Evolutionary conservation across 495 filamentous ascomycete species (phyloP), one percentile per base, ranked within the genome.

Genomic region (Penicillium nucicola): DNA sequence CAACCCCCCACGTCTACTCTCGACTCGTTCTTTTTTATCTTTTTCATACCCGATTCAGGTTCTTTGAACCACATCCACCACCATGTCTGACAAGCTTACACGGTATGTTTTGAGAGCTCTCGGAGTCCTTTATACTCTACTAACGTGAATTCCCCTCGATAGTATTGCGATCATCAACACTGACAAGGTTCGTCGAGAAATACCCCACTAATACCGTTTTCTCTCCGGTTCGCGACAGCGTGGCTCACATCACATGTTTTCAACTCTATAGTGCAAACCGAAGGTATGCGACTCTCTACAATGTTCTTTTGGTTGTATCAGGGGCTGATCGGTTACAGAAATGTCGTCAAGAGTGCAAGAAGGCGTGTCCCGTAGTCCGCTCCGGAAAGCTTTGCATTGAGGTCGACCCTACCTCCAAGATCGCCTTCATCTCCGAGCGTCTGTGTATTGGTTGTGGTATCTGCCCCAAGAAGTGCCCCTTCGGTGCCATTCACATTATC

Each of bases 401-500:
- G 78, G 93, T 98, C 57, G 80, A 81, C 34, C 79, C 89, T 49
- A 85, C 89, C 44, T 96, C 92, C 42, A 93, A 91, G 64, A 90
- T 98, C 60, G 95, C 93, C 61, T 98, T 97, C 80, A 97, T 98
- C 60, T 96, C 92, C 43, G 93, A 97, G 66, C 80, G 81, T 42
- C 81, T 95, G 31, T 96, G 91, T 73, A 96, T 97, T 58, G 95
- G 95, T 75, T 97, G 93, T 67, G 93, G 95, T 84, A 98, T 98
- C 73, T 98, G 93, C 65, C 90, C 90, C 22, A 97, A 97, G 77
- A 96, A 97, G 71, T 97, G 93, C 71, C 93, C 93, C n/a, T 98
- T 98, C 70, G 88, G 89, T 60, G 93, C 95, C 49, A 98, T 98
- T 72, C 90, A 91, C 66, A 97, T 98, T 68, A 97, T 98, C 89